Evolutionary conservation across 2,329 filamentous ascomycete genomes (phyloP).

Genomic region (Arthroderma sp.): DNA sequence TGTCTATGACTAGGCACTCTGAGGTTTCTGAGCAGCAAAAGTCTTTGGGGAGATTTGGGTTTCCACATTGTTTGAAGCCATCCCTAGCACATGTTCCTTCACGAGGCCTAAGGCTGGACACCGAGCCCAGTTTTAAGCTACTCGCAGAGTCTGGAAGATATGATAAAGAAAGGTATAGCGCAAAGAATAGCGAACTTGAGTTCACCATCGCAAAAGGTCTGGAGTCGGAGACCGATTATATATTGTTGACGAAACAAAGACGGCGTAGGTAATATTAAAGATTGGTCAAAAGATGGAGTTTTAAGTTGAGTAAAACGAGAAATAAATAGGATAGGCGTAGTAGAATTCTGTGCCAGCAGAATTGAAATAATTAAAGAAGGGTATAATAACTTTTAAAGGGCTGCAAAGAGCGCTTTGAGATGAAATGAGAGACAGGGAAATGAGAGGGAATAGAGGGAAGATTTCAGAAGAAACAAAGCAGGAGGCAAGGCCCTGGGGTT

Average conservation of each 20-base stretch:
- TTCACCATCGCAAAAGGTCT: not conserved
- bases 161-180: not conserved
- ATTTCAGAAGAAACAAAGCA: not conserved
- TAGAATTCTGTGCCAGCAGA: slow-evolving; percentile 5
- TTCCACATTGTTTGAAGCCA: slow-evolving; percentile 26
- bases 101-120: not conserved
- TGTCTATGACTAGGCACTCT: slow-evolving; percentile 33
- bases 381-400: not conserved
- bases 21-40: slow-evolving; percentile 35
- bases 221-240: not conserved
- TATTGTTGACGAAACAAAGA: not conserved
- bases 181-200: not conserved
- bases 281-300: not conserved
- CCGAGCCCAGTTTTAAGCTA: not conserved
- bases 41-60: slow-evolving; percentile 27
- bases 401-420: not conserved
- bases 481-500: not conserved
- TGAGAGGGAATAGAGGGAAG: not conserved
- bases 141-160: not conserved
- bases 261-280: not conserved
- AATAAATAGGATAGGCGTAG: not conserved
- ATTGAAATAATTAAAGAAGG: slow-evolving; percentile 1
- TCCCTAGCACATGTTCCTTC: slow-evolving; percentile 23
- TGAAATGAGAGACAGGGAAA: not conserved
- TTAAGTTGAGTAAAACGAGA: not conserved